Evolutionary conservation across 305 asterid species (phyloP).

Genomic region (Rubia balearica): DNA sequence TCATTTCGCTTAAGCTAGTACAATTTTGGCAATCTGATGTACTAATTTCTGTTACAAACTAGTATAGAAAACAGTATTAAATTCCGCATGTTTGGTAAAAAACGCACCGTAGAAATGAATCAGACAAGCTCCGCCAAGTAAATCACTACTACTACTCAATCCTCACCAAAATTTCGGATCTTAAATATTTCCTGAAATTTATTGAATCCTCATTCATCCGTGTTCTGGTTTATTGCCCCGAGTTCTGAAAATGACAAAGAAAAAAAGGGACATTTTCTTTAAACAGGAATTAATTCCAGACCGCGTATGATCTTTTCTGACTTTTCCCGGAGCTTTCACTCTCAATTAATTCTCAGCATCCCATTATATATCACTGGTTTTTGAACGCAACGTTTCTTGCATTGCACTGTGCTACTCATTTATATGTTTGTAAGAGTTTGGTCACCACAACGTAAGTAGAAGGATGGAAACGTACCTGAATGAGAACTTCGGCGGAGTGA

Average conservation of each 20-base stretch:
- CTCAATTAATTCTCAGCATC: conserved; percentile 8
- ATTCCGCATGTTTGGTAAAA: background rate
- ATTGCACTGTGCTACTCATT: background rate
- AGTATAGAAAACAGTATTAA: too few relatives aligned
- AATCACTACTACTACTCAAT: conserved; percentile 8
- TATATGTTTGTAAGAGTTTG: background rate
- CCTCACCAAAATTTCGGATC: conserved; percentile 28
- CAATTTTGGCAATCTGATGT: too few relatives aligned
- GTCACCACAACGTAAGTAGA: background rate
- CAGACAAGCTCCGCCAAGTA: conserved; percentile 19
- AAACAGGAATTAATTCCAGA: background rate
- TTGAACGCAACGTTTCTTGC: background rate
- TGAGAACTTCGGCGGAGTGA: conserved; percentile 71
- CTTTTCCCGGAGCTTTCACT: conserved; percentile 15
- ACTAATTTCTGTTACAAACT: too few relatives aligned
- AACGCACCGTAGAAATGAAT: conserved; percentile 1
- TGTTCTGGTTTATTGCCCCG: background rate
- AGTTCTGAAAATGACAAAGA: conserved; percentile 16
- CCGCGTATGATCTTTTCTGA: conserved; percentile 4
- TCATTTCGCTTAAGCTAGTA: too few relatives aligned
- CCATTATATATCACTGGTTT: background rate
- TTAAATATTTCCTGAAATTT: background rate
- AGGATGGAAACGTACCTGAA: conserved; percentile 76
- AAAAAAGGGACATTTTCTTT: background rate
- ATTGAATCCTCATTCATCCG: background rate